Evolutionary conservation across 805 yeast species (phyloP), one percentile per base, ranked within the genome.

Genomic region (Monosporozyma solicola): DNA sequence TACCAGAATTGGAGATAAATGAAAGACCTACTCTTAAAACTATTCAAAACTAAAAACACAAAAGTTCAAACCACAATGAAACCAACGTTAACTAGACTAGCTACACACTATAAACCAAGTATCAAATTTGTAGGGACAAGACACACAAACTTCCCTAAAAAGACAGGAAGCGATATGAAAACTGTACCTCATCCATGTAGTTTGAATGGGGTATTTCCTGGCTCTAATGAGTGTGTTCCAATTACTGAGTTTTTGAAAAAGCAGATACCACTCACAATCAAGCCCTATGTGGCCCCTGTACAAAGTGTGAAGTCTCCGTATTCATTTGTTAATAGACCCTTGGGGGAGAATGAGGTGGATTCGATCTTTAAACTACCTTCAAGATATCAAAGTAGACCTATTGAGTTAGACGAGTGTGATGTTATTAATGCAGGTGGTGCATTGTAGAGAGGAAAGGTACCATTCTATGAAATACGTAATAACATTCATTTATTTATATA

Each of bases 41-140:
- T 35, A n/a, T 35, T 35, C n/a, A 35, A 35, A 15, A 35, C n/a
- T 15, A 29, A 37, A 15, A 20, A 48, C n/a, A 33, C 43, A 39
- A 39, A 39, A 20, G n/a, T 35, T 13, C 39, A 11, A 5, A 15
- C 15, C 15, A 20, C 41, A 22, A 56, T 56, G 59, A 48, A 44
- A 24, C 50, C 52, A 32, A 59, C 73, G 7, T 55, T 52, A n/a
- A 51, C 51, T 2, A 59, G 51, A 48, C 49, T 64, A 39, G 63
- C 65, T 31, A 54, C 58, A 56, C 53, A 57, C 29, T 77, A 80
- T 64, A 74, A 77, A 25, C 97, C 95, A 15, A 74, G 83, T 68
- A 92, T 92, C 72, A 85, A 84, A 64, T 92, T 92, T 66, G 79
- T 89, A 48, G 97, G 97, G 44, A 90, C 90, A 48, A 84, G 89